These are phyloP conservation scores for Phoenix roebelenii DNA, from an alignment of 176 grass and related monocot genomes.

Conservation along the genomic window DNA sequence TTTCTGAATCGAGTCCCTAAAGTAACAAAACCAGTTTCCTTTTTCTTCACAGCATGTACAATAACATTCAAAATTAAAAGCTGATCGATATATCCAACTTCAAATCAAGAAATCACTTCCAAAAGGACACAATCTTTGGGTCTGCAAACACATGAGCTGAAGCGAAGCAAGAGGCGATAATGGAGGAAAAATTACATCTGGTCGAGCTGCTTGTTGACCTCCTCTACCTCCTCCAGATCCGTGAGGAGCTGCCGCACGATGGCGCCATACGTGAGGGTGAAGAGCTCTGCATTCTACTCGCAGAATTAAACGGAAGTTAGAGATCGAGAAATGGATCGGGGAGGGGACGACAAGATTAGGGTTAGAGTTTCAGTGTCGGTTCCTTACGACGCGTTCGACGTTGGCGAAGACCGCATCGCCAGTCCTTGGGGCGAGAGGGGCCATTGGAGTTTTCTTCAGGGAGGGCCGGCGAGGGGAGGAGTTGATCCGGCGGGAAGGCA, in stretches of 20 bases:
- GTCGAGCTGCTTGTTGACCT: slow-evolving; percentile 99
- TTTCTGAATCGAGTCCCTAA: no score
- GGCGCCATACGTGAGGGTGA: slow-evolving; percentile 93
- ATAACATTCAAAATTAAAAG: no score
- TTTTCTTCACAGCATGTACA: no score
- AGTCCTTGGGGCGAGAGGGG: slow-evolving; percentile 51
- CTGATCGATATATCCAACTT: no score
- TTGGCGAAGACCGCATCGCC: slow-evolving; percentile 92
- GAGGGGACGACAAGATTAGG: not conserved
- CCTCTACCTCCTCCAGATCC: slow-evolving; percentile 96
- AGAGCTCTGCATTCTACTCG: slow-evolving; percentile 78
- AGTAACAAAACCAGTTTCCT: no score
- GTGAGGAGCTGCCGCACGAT: slow-evolving; percentile 91
- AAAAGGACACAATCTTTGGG: no score
- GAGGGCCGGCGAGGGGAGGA: no score
- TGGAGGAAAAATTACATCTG: slow-evolving; percentile 50
- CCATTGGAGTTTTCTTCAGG: slow-evolving; percentile 15
- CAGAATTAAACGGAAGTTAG: not conserved
- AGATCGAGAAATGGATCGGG: not conserved
- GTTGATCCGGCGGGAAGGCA: no score
- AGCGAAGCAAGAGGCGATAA: not conserved
- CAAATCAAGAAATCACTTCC: no score
- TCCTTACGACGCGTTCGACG: slow-evolving; percentile 88
- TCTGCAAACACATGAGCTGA: not conserved
- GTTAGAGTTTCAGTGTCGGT: not conserved